Evolutionary conservation across 345 rosid species (phyloP).

Genomic region (Pelargonium nanum): DNA sequence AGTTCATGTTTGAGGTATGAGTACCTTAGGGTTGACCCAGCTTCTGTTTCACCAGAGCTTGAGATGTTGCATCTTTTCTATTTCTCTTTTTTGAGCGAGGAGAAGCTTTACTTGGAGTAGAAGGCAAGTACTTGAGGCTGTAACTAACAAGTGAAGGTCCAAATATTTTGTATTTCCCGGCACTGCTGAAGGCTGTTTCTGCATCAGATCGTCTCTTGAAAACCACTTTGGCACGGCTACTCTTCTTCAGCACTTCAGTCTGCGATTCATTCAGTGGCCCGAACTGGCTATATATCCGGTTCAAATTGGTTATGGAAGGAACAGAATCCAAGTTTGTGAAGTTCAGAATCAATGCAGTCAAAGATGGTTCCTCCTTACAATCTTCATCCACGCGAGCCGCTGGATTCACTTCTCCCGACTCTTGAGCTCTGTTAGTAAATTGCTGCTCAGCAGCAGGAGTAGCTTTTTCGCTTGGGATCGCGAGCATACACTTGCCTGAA

Average conservation of each 20-base stretch:
- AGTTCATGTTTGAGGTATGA: no score
- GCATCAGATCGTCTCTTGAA: slow-evolving; percentile 41
- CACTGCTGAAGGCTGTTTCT: slow-evolving; percentile 51
- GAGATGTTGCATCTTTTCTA: slow-evolving; percentile 9
- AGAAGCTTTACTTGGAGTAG: not conserved
- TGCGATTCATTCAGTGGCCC: slow-evolving; percentile 31
- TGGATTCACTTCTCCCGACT: not conserved
- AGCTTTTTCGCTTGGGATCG: no score
- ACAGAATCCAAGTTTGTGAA: slow-evolving; percentile 24
- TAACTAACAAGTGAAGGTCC: slow-evolving; percentile 60
- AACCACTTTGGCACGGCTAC: slow-evolving; percentile 44
- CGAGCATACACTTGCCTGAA: slow-evolving; percentile 1
- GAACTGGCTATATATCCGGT: slow-evolving; percentile 38
- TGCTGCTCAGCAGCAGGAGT: no score
- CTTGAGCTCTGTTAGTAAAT: not conserved
- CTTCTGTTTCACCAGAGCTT: no score
- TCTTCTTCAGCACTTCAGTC: slow-evolving; percentile 37
- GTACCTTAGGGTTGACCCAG: no score
- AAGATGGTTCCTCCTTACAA: not conserved
- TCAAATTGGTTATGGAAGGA: slow-evolving; percentile 33
- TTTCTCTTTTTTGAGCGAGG: slow-evolving; percentile 13
- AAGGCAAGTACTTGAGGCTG: slow-evolving; percentile 28
- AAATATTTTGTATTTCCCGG: slow-evolving; percentile 48
- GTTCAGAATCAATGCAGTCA: not conserved
- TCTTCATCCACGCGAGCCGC: not conserved